Base-by-base conservation (phyloP, 2,329 filamentous ascomycete species). In the Aureobasidium sp. region DNA sequence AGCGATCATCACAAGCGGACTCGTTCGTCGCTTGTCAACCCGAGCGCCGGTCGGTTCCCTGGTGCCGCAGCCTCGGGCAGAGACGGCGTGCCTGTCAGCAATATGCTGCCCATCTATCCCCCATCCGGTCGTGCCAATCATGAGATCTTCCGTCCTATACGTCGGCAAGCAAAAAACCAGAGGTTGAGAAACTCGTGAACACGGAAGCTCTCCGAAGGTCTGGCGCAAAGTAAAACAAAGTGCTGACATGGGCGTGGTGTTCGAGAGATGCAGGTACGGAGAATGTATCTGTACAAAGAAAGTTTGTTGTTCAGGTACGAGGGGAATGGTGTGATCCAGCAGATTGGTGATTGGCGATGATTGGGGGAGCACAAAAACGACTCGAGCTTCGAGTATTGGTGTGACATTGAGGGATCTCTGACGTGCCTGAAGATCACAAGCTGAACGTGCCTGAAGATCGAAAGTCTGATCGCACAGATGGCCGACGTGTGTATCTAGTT, bases 11-110 rank as follows among this genome's bases (percentile, higher is more conserved):
- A 45, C 20, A 1, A 17, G 3, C 3, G 41, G 11, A 44, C 41
- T 22, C 20, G 41, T 44, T 44, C 41, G 20, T 44, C 41, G 20
- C 41, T 44, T 25, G 41, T 44, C 41, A 25, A 14, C 41, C 41
- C 41, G 41, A 44, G 41, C 41, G 41, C 41, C 41, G 41, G 41
- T 44, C 41, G 22, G 9, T 52, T 52, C 49, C 49, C 49, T 52
- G 41, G 34, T 39, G 49, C 49, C 49, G 49, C 49, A 17, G 49
- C 34, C 37, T 41, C 51, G 36, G 51, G 37, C 36, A 55, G 51
- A n/a, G 51, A 55, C 51, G 51, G 51, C 51, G 51, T 55, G 49
- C 34, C 49, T 37, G 34, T 51, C 47, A 51, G 36, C 29, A 36
- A 51, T 25, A 3, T 36, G 27, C 31, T 34, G 31, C 31, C 31